phyloP scores from a whole-genome alignment of 257 asterid species.

The Hygrophila difformis region DNA sequence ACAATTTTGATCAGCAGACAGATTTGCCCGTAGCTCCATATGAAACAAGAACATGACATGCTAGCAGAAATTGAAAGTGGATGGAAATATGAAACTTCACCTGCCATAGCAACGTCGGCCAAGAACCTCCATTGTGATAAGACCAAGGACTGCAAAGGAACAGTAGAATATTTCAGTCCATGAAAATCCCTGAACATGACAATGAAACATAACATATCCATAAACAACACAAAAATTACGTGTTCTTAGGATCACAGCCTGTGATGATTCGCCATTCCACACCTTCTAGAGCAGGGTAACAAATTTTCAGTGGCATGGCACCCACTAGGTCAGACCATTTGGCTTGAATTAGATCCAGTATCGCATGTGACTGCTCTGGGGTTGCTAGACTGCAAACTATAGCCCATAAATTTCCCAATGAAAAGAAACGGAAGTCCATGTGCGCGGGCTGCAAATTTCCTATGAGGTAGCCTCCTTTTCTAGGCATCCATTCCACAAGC shows the following conservation, averaged over 20 bases:
- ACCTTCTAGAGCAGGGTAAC: conserved; percentile 73
- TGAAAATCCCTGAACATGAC: background rate
- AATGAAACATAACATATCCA: conserved; percentile 1
- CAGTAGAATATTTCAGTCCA: background rate
- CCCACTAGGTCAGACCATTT: conserved; percentile 77
- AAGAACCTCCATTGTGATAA: conserved; percentile 79
- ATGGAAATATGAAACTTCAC: conserved; percentile 19
- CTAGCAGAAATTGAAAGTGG: background rate
- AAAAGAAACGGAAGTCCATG: conserved; percentile 80
- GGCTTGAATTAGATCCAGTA: conserved; percentile 59
- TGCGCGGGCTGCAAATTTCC: conserved; percentile 88
- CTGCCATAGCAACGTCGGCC: conserved; percentile 94
- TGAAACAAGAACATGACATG: background rate
- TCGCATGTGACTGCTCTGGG: conserved; percentile 61
- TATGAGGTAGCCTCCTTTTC: conserved; percentile 60
- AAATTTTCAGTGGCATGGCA: conserved; percentile 69
- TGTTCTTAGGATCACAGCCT: conserved; percentile 80
- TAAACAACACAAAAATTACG: conserved; percentile 32
- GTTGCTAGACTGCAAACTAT: conserved; percentile 62
- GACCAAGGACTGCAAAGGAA: conserved; percentile 76
- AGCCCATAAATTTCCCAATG: conserved; percentile 77
- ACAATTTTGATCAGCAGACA: no score
- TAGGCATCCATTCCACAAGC: conserved; percentile 85
- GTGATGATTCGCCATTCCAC: conserved; percentile 76
- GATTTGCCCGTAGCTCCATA: background rate